Conservation (phyloP, 495 filamentous ascomycete genomes). For the Aspergillus nanangensis region DNA sequence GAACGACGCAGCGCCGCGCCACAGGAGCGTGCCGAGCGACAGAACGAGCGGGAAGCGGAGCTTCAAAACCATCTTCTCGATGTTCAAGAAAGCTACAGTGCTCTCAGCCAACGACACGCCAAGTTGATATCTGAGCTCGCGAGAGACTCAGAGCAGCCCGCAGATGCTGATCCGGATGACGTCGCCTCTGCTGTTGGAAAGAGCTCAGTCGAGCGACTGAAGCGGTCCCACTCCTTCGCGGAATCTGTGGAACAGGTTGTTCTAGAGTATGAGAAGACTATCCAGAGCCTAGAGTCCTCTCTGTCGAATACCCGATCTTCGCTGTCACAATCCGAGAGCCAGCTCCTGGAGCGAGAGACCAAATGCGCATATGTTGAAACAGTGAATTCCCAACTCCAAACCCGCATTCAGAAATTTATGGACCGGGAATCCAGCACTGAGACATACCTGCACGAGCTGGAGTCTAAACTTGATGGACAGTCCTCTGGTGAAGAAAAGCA, state of each 20-base stretch:
- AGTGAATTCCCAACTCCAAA: slow-evolving; percentile 82
- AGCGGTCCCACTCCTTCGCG: slow-evolving; percentile 91
- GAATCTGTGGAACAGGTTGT: slow-evolving; percentile 94
- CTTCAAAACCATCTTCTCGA: slow-evolving; percentile 93
- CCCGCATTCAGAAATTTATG: slow-evolving; percentile 80
- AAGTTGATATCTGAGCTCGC: slow-evolving; percentile 93
- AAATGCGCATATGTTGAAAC: slow-evolving; percentile 90
- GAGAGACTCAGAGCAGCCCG: slow-evolving; percentile 61
- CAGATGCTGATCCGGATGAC: slow-evolving; percentile 55
- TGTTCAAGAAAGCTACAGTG: slow-evolving; percentile 89
- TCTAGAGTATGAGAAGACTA: slow-evolving; percentile 97
- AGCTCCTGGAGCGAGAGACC: slow-evolving; percentile 85
- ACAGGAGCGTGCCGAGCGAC: slow-evolving; percentile 69
- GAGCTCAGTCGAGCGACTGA: slow-evolving; percentile 81
- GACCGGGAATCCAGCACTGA: slow-evolving; percentile 89
- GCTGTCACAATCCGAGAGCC: slow-evolving; percentile 78
- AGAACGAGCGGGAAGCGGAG: slow-evolving; percentile 80
- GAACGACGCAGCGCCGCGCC: slow-evolving; percentile 55
- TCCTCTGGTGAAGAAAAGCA: slow-evolving; percentile 92
- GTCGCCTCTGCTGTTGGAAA: slow-evolving; percentile 59
- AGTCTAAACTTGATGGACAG: slow-evolving; percentile 82
- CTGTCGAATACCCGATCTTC: slow-evolving; percentile 85
- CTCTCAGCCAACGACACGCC: slow-evolving; percentile 85
- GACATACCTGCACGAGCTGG: slow-evolving; percentile 85
- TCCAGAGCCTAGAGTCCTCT: slow-evolving; percentile 87